Evolutionary conservation across 2,329 filamentous ascomycete species (phyloP), one percentile per base, ranked within the genome.

Genomic region (Fusarium sp.): DNA sequence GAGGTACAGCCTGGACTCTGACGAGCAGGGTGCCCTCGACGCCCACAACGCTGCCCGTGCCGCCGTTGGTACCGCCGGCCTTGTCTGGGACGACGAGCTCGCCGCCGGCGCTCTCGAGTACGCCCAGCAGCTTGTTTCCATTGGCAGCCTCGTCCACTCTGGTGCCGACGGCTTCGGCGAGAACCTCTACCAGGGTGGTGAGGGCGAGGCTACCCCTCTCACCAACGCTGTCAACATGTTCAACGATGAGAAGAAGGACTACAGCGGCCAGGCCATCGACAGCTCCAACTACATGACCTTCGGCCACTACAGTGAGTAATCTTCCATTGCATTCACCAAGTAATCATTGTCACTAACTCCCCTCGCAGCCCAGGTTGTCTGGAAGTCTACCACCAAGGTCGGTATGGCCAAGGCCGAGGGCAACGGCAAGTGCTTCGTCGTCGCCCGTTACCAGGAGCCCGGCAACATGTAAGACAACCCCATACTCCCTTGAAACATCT

Each of bases 351-450:
- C 10, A 27, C 71, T 67, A 31, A 67, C 37, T 5, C 6, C 47
- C 13, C 13, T 7, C 1, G 22, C 16, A 73, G 71, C 76, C 29
- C 76, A 78, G 65, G 67, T 69, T 52, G 57, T 78, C 63, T 78
- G 76, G 76, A 75, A 75, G 66, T 54, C 69, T 42, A 78, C 76
- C 68, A 75, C 67, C 69, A 78, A 76, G 73, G 71, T 78, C 71
- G 76, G 73, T 34, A 78, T 78, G 73, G 76, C 73, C 18, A 47
- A 67, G 18, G 66, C 74, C 54, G 67, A 58, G 54, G 62, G 70
- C 61, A 62, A 69, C 59, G 76, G 76, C 22, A 42, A 65, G n/a
- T 64, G 62, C n/a, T 78, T 66, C 42, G 75, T 78, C 11, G 76
- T 78, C 57, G 76, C 69, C 40, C 76, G 76, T 60, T 78, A 78